Base-by-base conservation (phyloP, 2,329 filamentous ascomycete genomes). In the Sporothrix brasiliensis region DNA sequence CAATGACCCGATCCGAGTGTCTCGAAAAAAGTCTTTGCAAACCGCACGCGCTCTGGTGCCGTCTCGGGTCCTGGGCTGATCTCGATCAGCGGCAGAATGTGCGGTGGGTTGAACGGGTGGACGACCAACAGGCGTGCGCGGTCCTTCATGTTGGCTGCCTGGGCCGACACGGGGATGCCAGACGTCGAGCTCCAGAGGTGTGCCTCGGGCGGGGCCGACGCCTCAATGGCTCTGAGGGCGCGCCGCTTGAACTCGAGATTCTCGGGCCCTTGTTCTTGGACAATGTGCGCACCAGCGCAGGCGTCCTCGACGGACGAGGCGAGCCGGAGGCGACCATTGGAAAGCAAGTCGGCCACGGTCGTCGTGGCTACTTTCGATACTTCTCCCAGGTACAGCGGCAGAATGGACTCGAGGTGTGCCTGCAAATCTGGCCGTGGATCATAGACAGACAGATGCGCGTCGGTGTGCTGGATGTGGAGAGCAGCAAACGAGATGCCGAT, bases 21-120 rank as follows among this genome's bases (percentile, higher is more conserved):
- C 4, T 49, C 41, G 75, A 83, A 84, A 71, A 83, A 83, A 0
- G 60, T 73, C 73, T 81, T 77, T 0, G 80, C 77, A 10, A 70
- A 70, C 3, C 73, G 58, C 21, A 79, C 74, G 6, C 75, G 73
- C 0, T 68, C 69, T 0, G 70, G 19, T 5, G 75, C 70, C 0
- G 81, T 82, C 53, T 74, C 73, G 1, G 72, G 63, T 2, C 80
- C 78, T 10, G 79, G 79, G 1, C 83, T 82, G 0, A 84, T 79
- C 74, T 84, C 82, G 24, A 84, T 81, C 16, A 84, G 76, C 0
- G 82, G 82, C 24, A 84, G 81, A 21, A 84, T 75, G 72, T 84
- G 82, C 6, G 82, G 82, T 10, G 83, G 83, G 72, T 84, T 84
- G 76, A 83, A 84, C 0, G 83, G 82, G 73, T 84, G 83, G 4